phyloP scores from a whole-genome alignment of 306 rosid genomes.

The Benincasa hispida region DNA sequence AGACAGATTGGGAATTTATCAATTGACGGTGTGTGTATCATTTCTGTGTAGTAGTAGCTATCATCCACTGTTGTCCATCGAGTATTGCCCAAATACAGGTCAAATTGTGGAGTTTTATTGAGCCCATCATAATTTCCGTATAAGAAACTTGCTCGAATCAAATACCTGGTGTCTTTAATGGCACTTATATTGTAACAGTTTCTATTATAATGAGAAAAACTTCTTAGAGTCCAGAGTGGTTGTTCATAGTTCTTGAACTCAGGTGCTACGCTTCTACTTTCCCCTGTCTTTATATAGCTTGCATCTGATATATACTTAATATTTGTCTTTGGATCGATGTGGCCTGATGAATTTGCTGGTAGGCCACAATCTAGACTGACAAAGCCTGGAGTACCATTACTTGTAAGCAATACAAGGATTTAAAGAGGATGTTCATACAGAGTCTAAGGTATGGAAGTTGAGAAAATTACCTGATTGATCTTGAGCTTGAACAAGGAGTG shows the following conservation, averaged over 20 bases:
- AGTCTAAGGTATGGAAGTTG: too few species aligned
- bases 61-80: slow-evolving; percentile 6
- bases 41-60: too few species aligned
- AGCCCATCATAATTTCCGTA: slow-evolving; percentile 30
- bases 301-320: too few species aligned
- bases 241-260: too few species aligned
- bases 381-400: too few species aligned
- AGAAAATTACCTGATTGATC: background rate
- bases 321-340: too few species aligned
- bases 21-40: too few species aligned
- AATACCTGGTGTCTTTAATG: background rate
- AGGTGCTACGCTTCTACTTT: background rate
- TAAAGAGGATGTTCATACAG: too few species aligned
- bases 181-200: slow-evolving; percentile 29
- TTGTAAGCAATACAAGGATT: too few species aligned
- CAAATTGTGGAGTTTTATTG: background rate
- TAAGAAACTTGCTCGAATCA: slow-evolving; percentile 22
- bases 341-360: background rate
- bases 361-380: slow-evolving; percentile 8
- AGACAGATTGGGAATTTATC: too few species aligned
- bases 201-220: slow-evolving; percentile 20
- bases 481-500: background rate
- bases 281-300: background rate
- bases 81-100: slow-evolving; percentile 5
- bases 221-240: background rate